phyloP scores from a whole-genome alignment of 2,329 filamentous ascomycete genomes.

The Trichoderma koningiopsis region DNA sequence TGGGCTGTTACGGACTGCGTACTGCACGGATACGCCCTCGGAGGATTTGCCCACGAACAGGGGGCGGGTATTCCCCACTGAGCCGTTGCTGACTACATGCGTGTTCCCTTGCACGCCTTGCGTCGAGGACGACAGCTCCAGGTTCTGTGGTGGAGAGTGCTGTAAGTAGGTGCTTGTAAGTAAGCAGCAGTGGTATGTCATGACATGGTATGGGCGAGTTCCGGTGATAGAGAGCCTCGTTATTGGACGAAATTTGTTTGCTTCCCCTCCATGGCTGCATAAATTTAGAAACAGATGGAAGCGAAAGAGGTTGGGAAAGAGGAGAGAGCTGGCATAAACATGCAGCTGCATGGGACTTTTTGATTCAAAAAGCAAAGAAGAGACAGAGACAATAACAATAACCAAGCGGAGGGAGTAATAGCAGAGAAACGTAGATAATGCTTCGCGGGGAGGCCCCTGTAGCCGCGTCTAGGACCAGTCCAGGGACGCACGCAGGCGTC shows the following conservation, averaged over 20 bases:
- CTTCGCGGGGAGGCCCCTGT: slow-evolving; percentile 1
- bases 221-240: not conserved
- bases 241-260: not conserved
- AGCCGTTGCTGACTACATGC: not conserved
- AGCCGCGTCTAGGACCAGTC: not conserved
- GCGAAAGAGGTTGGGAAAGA: not conserved
- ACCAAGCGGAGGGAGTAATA: not conserved
- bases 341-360: not conserved
- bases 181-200: not conserved
- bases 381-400: not conserved
- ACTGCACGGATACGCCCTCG: not conserved
- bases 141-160: not conserved
- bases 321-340: not conserved
- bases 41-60: not conserved
- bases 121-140: not conserved
- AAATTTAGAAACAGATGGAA: not conserved
- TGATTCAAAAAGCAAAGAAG: not conserved
- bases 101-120: not conserved
- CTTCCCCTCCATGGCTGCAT: slow-evolving; percentile 4
- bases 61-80: not conserved
- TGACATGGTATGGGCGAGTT: not conserved
- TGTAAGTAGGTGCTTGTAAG: not conserved
- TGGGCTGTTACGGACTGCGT: not conserved
- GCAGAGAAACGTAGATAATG: too few species aligned
- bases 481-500: slow-evolving; percentile 17